Evolutionary conservation across 192 early-diverging fungal species (phyloP), one percentile per base, ranked within the genome.

Genomic region (Backusella morwellensis): DNA sequence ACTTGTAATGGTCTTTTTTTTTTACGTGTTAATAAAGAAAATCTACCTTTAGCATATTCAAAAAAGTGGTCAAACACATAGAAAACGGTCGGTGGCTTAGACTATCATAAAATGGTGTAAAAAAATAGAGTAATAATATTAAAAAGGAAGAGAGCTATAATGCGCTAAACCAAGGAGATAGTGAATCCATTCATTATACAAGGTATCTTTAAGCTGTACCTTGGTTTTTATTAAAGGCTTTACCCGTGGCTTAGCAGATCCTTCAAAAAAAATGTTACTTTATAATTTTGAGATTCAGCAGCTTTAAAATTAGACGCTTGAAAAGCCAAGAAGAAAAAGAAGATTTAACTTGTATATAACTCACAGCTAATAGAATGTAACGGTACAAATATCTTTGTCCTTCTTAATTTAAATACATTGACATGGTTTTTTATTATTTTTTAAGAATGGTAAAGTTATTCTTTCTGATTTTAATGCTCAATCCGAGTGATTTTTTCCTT

Each of bases 21-120:
- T 63, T 63, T 63, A 63, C 23, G 56, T 63, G 56, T 63, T 63
- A 63, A 63, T 63, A 63, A 63, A 63, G 56, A 63, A 32, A 63
- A 50, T 2, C 8, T 26, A 26, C 23, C 56, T 63, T 63, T 63
- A 63, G 26, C 26, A 63, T 63, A 26, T 63, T 63, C 56, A 26
- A 63, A 29, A 63, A 63, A 63, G 11, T 26, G 23, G 23, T 8
- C 1, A 26, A 9, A 26, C 9, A 59, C 56, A 23, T 12, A 63
- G 9, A 63, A 63, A 26, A 29, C 29, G 12, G 26, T 26, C 26
- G 11, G 56, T 63, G 56, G 56, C 56, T 63, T 63, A 63, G 21
- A 63, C 3, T 14, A 29, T 63, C 23, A 29, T 29, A 17, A 68
- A 29, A 35, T 9, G 19, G 42, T 14, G 47, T 21, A 9, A 66